A percentile compares a stretch with the other conserved stretches of the same genome.
Conservation (phyloP, 2,329 filamentous ascomycete genomes). For the Fusarium tupiense region DNA sequence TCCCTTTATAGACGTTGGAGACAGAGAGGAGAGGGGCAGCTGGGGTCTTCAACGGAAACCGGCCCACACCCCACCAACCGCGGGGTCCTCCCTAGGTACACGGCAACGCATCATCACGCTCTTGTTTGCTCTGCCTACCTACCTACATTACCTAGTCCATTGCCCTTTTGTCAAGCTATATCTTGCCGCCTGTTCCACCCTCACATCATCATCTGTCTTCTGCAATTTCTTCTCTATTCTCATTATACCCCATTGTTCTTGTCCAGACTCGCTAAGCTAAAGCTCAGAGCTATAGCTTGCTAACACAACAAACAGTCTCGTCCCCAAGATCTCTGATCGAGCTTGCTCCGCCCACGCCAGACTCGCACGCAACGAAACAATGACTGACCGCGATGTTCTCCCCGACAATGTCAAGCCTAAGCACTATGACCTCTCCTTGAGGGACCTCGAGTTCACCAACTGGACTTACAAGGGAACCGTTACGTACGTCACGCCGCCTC, state of each 20-base stretch:
- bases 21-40: not conserved
- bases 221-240: not conserved
- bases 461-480: constrained; percentile 88
- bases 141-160: not conserved
- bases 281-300: constrained; percentile 37
- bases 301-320: constrained; percentile 36
- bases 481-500: constrained; percentile 51
- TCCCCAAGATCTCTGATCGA: constrained; percentile 43
- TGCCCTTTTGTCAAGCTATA: constrained; percentile 17
- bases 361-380: constrained; percentile 50
- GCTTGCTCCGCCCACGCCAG: constrained; percentile 51
- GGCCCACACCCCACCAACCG: constrained; percentile 30
- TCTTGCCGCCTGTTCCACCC: not conserved
- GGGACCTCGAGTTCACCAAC: constrained; percentile 78
- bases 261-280: constrained; percentile 23
- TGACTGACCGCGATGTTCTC: constrained; percentile 71
- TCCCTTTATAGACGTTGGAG: not conserved
- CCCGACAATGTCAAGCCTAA: constrained; percentile 76
- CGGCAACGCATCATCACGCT: constrained; percentile 32
- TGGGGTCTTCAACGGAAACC: not conserved
- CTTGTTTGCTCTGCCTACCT: constrained; percentile 1
- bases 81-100: constrained; percentile 17
- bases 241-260: constrained; percentile 8
- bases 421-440: constrained; percentile 87
- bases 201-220: not conserved